A percentile compares a stretch with the other conserved stretches of the same genome.
Evolutionary conservation across 495 filamentous ascomycete genomes (phyloP).

Genomic region (Penicillium tannophilum): DNA sequence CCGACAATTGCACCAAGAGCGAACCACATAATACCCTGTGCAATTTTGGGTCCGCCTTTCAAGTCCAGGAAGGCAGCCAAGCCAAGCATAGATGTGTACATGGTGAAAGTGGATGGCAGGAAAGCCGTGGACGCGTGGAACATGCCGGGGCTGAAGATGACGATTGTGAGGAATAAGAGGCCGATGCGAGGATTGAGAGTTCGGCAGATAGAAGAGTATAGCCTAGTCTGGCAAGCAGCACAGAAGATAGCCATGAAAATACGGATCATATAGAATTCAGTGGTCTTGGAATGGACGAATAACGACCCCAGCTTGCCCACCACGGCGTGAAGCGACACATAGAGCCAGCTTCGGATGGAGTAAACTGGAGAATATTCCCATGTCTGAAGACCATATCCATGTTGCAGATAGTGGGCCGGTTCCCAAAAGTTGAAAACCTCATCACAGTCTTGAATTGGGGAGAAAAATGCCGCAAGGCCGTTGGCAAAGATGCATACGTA

Average conservation of each 20-base stretch:
- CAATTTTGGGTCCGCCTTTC: slow-evolving; percentile 71
- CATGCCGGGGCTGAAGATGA: slow-evolving; percentile 82
- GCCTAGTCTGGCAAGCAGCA: slow-evolving; percentile 74
- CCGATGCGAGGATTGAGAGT: slow-evolving; percentile 79
- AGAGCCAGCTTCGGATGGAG: slow-evolving; percentile 95
- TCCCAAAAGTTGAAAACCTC: slow-evolving; percentile 99
- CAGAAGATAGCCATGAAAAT: slow-evolving; percentile 72
- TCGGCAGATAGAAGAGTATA: slow-evolving; percentile 75
- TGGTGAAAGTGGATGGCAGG: slow-evolving; percentile 93
- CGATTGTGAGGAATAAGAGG: slow-evolving; percentile 75
- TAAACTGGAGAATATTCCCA: slow-evolving; percentile 99
- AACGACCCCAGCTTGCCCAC: slow-evolving; percentile 65
- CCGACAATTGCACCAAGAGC: slow-evolving; percentile 86
- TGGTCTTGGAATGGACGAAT: slow-evolving; percentile 58
- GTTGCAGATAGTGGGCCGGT: slow-evolving; percentile 89
- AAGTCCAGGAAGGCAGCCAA: slow-evolving; percentile 87
- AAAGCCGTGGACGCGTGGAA: slow-evolving; percentile 87
- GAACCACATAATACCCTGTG: slow-evolving; percentile 87
- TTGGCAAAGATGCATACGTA: slow-evolving; percentile 76
- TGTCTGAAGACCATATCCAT: slow-evolving; percentile 93
- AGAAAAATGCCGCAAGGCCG: slow-evolving; percentile 73
- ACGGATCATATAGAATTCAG: slow-evolving; percentile 87
- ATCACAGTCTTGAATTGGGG: slow-evolving; percentile 97
- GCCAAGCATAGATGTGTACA: slow-evolving; percentile 90
- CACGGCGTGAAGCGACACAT: slow-evolving; percentile 80